Percentiles rank a stretch among this genome's conserved stretches.
Conservation (phyloP, 495 filamentous ascomycete genomes). For the Penicillium silybi region DNA sequence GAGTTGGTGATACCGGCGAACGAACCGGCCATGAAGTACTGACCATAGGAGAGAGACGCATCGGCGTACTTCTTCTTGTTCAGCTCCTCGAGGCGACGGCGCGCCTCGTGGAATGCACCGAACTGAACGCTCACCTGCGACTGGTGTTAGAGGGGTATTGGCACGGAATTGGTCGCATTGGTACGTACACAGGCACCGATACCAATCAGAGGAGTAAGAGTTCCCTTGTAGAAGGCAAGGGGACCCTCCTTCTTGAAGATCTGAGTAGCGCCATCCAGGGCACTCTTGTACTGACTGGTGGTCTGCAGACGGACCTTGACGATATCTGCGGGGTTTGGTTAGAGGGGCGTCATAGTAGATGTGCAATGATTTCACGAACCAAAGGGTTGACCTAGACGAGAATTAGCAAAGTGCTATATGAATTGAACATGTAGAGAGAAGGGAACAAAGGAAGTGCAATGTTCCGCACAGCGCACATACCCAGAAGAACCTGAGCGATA, state of each 20-base stretch:
- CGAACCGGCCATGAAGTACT: slow-evolving; percentile 89
- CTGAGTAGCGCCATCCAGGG: slow-evolving; percentile 71
- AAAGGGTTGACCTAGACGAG: slow-evolving; percentile 79
- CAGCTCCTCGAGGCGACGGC: slow-evolving; percentile 72
- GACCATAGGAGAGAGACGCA: slow-evolving; percentile 62
- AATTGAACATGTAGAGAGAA: neutral
- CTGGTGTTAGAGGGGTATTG: slow-evolving; percentile 5
- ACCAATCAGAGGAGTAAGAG: slow-evolving; percentile 89
- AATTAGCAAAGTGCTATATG: slow-evolving; percentile 24
- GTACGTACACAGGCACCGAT: slow-evolving; percentile 86
- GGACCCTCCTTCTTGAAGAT: slow-evolving; percentile 88
- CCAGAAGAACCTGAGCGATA: slow-evolving; percentile 89
- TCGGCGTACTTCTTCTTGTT: slow-evolving; percentile 55
- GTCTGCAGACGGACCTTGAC: slow-evolving; percentile 98
- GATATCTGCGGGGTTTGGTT: slow-evolving; percentile 60
- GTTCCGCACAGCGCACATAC: slow-evolving; percentile 49
- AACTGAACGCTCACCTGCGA: slow-evolving; percentile 85
- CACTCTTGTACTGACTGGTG: slow-evolving; percentile 70
- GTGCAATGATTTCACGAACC: slow-evolving; percentile 40
- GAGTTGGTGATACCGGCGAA: slow-evolving; percentile 91
- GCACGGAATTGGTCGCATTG: neutral
- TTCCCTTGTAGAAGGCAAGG: slow-evolving; percentile 96
- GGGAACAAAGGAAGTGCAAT: neutral
- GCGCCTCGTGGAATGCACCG: slow-evolving; percentile 91
- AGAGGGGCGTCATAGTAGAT: slow-evolving; percentile 8